Evolutionary conservation across 345 rosid genomes (phyloP).

Genomic region (Mercurialis annua): DNA sequence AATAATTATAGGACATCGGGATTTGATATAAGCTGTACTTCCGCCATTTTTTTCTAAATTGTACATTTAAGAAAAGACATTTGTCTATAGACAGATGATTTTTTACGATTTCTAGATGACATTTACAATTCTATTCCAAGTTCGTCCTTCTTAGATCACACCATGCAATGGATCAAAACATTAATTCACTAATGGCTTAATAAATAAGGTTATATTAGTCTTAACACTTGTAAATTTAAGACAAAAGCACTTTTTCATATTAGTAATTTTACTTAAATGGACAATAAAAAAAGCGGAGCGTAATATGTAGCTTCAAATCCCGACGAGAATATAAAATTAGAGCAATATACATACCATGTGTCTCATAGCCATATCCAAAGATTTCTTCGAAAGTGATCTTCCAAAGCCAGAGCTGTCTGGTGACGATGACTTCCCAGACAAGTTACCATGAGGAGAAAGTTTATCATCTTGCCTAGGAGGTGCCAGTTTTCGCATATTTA

Average conservation of each 20-base stretch:
- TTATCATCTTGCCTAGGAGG: constrained; percentile 82
- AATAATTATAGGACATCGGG: background rate
- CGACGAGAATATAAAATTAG: background rate
- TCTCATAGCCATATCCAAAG: constrained; percentile 96
- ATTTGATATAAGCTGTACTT: background rate
- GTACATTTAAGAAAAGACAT: too few species aligned
- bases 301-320: background rate
- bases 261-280: too few species aligned
- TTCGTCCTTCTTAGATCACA: too few species aligned
- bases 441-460: constrained; percentile 69
- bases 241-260: too few species aligned
- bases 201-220: too few species aligned
- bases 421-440: constrained; percentile 77
- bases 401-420: constrained; percentile 94
- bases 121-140: too few species aligned
- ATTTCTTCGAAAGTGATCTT: constrained; percentile 91
- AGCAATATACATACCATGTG: constrained; percentile 73
- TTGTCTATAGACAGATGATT: too few species aligned
- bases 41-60: too few species aligned
- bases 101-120: too few species aligned
- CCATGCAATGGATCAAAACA: too few species aligned
- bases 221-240: too few species aligned
- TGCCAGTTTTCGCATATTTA: constrained; percentile 84
- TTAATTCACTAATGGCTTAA: too few species aligned
- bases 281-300: background rate